phyloP scores from a whole-genome alignment of 1,139 yeast species.

The Arxiozyma heterogenica region DNA sequence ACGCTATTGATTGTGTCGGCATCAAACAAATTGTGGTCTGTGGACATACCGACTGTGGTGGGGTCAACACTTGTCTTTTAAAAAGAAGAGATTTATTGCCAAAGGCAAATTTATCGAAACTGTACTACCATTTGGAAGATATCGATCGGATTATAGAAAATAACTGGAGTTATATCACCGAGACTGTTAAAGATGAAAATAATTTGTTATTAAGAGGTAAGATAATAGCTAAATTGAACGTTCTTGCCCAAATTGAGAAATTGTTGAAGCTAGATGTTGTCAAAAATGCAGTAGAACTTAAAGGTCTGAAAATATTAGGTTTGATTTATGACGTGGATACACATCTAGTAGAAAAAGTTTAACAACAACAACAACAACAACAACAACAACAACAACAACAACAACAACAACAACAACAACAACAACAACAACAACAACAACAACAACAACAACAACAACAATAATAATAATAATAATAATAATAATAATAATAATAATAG shows the following conservation, averaged over 20 bases:
- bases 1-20: slow-evolving; percentile 79
- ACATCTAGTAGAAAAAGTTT: slow-evolving; percentile 49
- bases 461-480: too few species aligned
- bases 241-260: slow-evolving; percentile 47
- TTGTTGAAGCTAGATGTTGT: slow-evolving; percentile 61
- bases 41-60: slow-evolving; percentile 99
- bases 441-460: too few species aligned
- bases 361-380: neutral
- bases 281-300: slow-evolving; percentile 54
- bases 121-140: slow-evolving; percentile 34
- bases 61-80: slow-evolving; percentile 78
- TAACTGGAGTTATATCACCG: neutral
- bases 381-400: too few species aligned
- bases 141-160: slow-evolving; percentile 42
- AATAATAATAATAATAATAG: too few species aligned
- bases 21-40: slow-evolving; percentile 80
- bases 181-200: neutral
- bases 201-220: slow-evolving; percentile 22
- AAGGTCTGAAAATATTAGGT: slow-evolving; percentile 84
- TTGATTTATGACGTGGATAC: slow-evolving; percentile 77
- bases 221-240: slow-evolving; percentile 69
- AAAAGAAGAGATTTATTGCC: slow-evolving; percentile 42
- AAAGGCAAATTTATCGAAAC: slow-evolving; percentile 33
- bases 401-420: too few species aligned
- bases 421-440: neutral